Base-by-base conservation (phyloP, 768 basidiomycete species). In the Lentinula guzmanii region DNA sequence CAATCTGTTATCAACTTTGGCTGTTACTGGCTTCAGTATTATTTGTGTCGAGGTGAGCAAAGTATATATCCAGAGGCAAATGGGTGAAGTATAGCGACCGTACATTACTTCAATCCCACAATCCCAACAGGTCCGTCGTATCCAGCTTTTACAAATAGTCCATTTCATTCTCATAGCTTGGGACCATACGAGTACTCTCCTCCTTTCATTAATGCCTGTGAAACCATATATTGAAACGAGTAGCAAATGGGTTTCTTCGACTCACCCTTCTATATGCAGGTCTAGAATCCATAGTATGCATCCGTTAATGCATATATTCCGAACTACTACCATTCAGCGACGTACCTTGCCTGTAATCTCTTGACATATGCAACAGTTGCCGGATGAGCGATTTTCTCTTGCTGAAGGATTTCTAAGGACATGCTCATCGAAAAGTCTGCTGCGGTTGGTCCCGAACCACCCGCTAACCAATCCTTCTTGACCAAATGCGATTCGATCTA, bases 341-440 rank as follows among this genome's bases (percentile, higher is more conserved):
- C 37, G 39, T 34, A 60, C 59, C 59, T 46, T 16, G 59, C 33
- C n/a, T 60, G 48, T 9, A 60, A 8, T 28, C 59, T 60, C 51
- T 60, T n/a, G n/a, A 52, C 59, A 41, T 52, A 60, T 10, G 48
- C 59, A 28, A 4, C 5, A 5, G 28, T 60, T 1, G 33, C 33
- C 35, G 58, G 58, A 10, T 34, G 31, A 0, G 10, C 45, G 15
- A 50, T 5, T 15, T 37, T 46, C 15, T 48, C 11, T n/a, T 34
- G 41, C 8, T 35, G n/a, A 5, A 60, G 39, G 24, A 3, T 9
- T 5, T 52, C 59, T 34, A 60, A n/a, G 37, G 16, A 18, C 41
- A 51, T 60, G 10, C 13, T 33, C 59, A 60, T 60, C n/a, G 51
- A 33, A 52, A 52, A 60, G 51, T 60, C 59, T 4, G 59, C 59